Conservation (phyloP, 2,329 filamentous ascomycete species). For the Cordyceps tenuipes region DNA sequence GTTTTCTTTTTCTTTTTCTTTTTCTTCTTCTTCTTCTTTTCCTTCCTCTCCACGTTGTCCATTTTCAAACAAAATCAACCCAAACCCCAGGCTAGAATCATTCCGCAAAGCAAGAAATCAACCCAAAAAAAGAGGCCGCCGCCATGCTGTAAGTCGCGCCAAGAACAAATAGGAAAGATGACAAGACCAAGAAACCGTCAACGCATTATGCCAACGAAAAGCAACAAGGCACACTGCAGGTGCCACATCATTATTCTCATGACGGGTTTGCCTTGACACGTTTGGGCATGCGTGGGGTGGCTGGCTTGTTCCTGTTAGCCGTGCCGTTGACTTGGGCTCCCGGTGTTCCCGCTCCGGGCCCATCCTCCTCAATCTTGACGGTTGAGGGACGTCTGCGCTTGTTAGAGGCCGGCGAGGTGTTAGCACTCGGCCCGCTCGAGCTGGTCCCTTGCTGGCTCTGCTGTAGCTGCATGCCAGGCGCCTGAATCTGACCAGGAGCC, state of each 20-base stretch:
- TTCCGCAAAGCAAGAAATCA: neutral
- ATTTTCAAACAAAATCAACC: constrained; percentile 6
- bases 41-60: neutral
- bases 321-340: constrained; percentile 42
- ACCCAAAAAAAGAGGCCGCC: constrained; percentile 3
- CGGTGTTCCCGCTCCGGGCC: constrained; percentile 42
- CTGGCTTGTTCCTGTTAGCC: constrained; percentile 40
- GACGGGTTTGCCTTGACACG: constrained; percentile 40
- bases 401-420: constrained; percentile 55
- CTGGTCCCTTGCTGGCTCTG: constrained; percentile 60
- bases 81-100: constrained; percentile 7
- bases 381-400: constrained; percentile 50
- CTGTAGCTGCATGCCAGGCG: constrained; percentile 58
- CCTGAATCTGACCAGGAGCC: constrained; percentile 53
- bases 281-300: constrained; percentile 50
- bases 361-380: constrained; percentile 50
- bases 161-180: neutral
- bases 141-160: constrained; percentile 9
- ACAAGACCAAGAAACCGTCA: constrained; percentile 2
- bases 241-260: constrained; percentile 16
- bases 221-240: neutral
- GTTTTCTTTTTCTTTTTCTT: neutral
- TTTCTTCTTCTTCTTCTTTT: neutral
- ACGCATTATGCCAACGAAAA: constrained; percentile 1
- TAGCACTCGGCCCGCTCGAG: constrained; percentile 58